Evolutionary conservation across 306 rosid genomes (phyloP), one percentile per base, ranked within the genome.

Genomic region (Vigna reflexopilosa): DNA sequence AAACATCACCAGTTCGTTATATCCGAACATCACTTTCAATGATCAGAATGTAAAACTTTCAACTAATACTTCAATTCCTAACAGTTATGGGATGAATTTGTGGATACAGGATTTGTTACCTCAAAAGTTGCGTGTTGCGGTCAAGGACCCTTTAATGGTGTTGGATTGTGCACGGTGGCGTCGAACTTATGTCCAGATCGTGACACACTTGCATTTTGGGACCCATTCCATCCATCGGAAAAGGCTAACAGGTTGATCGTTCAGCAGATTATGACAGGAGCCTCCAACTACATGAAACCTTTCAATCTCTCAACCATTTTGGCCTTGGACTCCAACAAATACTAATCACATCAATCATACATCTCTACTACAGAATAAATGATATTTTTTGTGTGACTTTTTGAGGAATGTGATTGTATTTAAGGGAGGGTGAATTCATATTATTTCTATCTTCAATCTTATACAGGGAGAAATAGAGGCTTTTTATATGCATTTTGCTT

Each of bases 71-170:
- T 30, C 4, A 30, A 30, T 30, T 30, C 4, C 5, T 30, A 26
- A 26, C 3, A 26, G 28, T 4, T 30, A 4, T 30, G 34, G 34
- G 13, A 54, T 22, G 1, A 20, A 54, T 16, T 49, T n/a, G 22
- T 12, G 16, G 16, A 4, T 11, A 77, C 73, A 87, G 91, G 94
- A 61, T 87, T 90, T 87, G 68, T 22, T 11, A 82, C 84, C 9
- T 71, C 90, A 36, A 86, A 78, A 80, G 40, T 77, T 11, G 91
- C 94, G 13, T 90, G 94, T 66, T 90, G 94, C 22, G 94, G 91
- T 36, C 94, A 87, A 78, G 90, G 94, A 55, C 87, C 94, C 5
- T 84, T 77, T 24, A 90, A 90, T 68, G 94, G 94, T 7, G 13
- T 87, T 5, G 91, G 94, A 6, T 69, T 87, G 3, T 86, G 94